These are phyloP conservation scores for Pachysandra terminalis DNA, from an alignment of 164 flowering plant genomes.

Conservation along the genomic window DNA sequence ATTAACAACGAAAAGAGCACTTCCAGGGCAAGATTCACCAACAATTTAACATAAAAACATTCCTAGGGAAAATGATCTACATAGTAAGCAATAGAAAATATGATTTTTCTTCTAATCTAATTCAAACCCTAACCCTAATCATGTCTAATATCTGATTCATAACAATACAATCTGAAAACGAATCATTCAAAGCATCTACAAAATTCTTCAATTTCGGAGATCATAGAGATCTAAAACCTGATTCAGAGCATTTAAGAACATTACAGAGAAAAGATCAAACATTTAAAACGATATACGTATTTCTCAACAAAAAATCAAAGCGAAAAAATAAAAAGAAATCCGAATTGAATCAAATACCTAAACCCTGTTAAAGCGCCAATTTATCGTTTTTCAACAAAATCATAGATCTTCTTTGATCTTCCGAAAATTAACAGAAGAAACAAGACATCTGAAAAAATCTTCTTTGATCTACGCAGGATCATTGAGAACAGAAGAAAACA, in stretches of 20 bases:
- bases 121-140: neutral
- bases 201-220: neutral
- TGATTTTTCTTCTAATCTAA: no score
- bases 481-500: neutral
- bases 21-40: neutral
- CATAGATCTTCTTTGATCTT: conserved; percentile 16
- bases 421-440: conserved; percentile 1
- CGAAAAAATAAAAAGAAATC: neutral
- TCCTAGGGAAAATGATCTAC: no score
- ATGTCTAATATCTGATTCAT: neutral
- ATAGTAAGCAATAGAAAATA: neutral
- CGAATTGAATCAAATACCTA: conserved; percentile 39
- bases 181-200: neutral
- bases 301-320: neutral
- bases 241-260: neutral
- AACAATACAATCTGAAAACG: neutral
- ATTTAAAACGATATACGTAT: no score
- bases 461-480: neutral
- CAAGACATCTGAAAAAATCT: no score
- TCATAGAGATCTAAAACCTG: neutral
- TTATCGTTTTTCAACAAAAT: conserved; percentile 72
- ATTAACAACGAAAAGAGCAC: neutral
- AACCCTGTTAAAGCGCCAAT: conserved; percentile 52
- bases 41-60: no score
- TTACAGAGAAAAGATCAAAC: neutral